These are phyloP conservation scores for Hymenoscyphus fructigenus DNA, from an alignment of 2,329 filamentous ascomycete species.

Conservation along the genomic window DNA sequence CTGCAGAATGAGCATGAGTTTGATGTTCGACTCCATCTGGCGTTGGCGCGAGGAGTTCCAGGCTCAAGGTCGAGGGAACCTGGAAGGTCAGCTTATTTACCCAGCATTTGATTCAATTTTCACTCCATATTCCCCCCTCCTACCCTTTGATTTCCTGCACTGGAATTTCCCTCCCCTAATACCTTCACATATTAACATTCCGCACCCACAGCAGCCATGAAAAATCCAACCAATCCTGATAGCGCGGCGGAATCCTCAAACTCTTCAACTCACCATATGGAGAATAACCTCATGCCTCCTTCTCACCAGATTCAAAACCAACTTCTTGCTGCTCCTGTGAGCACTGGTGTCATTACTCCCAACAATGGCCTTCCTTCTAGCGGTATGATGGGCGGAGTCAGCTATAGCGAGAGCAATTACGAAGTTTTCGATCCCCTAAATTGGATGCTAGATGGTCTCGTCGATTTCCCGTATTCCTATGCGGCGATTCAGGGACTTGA, in stretches of 20 bases:
- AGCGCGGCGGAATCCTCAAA: conserved; percentile 72
- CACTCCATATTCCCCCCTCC: background rate
- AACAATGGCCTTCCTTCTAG: conserved; percentile 29
- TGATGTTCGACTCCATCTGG: conserved; percentile 84
- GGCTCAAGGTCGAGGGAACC: conserved; percentile 64
- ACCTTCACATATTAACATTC: conserved; percentile 20
- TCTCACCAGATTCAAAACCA: conserved; percentile 31
- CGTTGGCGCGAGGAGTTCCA: conserved; percentile 80
- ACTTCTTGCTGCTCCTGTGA: conserved; percentile 22
- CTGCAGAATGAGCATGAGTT: conserved; percentile 80
- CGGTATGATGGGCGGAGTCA: conserved; percentile 37
- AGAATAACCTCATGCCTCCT: conserved; percentile 54
- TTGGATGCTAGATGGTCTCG: conserved; percentile 86
- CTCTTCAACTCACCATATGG: conserved; percentile 64
- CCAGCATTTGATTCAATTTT: conserved; percentile 13
- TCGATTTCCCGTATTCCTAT: conserved; percentile 75
- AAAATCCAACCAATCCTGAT: conserved; percentile 84
- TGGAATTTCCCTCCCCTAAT: background rate
- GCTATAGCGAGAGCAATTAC: conserved; percentile 69
- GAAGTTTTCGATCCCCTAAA: conserved; percentile 91
- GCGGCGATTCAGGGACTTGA: conserved; percentile 52
- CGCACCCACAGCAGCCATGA: conserved; percentile 59
- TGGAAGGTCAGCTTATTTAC: conserved; percentile 62
- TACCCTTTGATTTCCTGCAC: background rate
- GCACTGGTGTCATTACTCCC: conserved; percentile 25